These are phyloP conservation scores for Arthrobotrys pseudoclavata DNA, from an alignment of 2,329 filamentous ascomycete species.

Conservation along the genomic window DNA sequence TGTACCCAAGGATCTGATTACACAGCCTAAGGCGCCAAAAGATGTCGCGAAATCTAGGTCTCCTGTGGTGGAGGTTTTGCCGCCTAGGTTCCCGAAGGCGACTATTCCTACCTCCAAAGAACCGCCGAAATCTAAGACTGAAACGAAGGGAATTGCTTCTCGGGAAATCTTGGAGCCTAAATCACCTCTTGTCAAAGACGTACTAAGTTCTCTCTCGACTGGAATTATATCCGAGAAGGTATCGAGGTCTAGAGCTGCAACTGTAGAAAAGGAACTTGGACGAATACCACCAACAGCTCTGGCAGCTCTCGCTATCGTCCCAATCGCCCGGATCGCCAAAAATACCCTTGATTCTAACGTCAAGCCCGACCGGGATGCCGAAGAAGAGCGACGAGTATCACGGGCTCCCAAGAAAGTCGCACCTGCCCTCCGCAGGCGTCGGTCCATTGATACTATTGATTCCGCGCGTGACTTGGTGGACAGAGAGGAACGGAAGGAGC, in stretches of 20 bases:
- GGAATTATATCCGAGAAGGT: not conserved
- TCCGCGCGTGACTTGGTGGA: slow-evolving; percentile 15
- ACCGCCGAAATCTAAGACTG: not conserved
- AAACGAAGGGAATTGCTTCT: not conserved
- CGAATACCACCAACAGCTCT: not conserved
- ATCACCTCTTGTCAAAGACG: not conserved
- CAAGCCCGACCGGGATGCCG: not conserved
- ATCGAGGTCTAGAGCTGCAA: not conserved
- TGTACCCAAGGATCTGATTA: not conserved
- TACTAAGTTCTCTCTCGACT: not conserved
- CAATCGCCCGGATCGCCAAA: not conserved
- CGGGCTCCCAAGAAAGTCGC: not conserved
- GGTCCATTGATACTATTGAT: slow-evolving; percentile 41
- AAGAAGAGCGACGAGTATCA: not conserved
- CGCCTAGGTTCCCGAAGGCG: not conserved
- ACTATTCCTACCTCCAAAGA: not conserved
- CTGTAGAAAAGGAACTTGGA: not conserved
- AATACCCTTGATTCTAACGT: not conserved
- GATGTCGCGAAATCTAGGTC: not conserved
- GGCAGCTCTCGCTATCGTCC: not conserved
- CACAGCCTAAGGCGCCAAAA: not conserved
- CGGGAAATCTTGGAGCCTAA: not conserved
- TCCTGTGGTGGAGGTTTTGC: not conserved
- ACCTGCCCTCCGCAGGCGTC: slow-evolving; percentile 15
- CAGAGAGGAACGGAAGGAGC: not conserved